Conservation (phyloP, 805 yeast genomes). For the Wickerhamomyces sydowiorum region DNA sequence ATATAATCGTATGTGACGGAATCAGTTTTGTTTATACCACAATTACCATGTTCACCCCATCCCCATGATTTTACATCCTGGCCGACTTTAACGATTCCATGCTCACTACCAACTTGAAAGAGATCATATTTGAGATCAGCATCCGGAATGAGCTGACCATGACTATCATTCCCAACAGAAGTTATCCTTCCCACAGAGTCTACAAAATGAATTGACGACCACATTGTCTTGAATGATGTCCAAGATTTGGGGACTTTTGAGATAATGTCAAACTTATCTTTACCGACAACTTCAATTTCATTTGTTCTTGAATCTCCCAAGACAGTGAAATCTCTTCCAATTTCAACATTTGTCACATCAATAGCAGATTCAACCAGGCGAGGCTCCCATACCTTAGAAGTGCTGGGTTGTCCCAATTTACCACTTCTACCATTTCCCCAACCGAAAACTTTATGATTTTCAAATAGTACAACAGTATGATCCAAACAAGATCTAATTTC, state of each 20-base stretch:
- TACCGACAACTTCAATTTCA: conserved; percentile 27
- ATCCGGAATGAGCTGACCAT: conserved; percentile 51
- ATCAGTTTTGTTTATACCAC: conserved; percentile 41
- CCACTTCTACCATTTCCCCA: conserved; percentile 70
- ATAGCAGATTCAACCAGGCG: conserved; percentile 1
- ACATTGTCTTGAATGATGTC: conserved; percentile 47
- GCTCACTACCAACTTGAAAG: conserved; percentile 77
- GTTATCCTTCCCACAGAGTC: conserved; percentile 20
- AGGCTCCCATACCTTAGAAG: conserved; percentile 12
- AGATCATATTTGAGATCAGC: neutral
- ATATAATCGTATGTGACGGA: conserved; percentile 28
- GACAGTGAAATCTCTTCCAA: conserved; percentile 60
- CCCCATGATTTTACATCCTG: conserved; percentile 74
- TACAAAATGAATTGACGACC: conserved; percentile 69
- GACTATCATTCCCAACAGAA: conserved; percentile 72
- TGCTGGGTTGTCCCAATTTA: conserved; percentile 31
- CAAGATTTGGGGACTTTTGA: conserved; percentile 2
- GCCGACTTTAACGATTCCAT: conserved; percentile 45
- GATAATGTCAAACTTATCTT: conserved; percentile 23
- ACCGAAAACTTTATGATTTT: conserved; percentile 44
- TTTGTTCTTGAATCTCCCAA: conserved; percentile 18
- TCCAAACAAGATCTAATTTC: conserved; percentile 36
- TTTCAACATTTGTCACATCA: conserved; percentile 3
- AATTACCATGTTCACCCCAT: conserved; percentile 99
- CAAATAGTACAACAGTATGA: conserved; percentile 34